Evolutionary conservation across 2,329 filamentous ascomycete species (phyloP), one percentile per base, ranked within the genome.

Genomic region (Stagonosporopsis tanaceti): DNA sequence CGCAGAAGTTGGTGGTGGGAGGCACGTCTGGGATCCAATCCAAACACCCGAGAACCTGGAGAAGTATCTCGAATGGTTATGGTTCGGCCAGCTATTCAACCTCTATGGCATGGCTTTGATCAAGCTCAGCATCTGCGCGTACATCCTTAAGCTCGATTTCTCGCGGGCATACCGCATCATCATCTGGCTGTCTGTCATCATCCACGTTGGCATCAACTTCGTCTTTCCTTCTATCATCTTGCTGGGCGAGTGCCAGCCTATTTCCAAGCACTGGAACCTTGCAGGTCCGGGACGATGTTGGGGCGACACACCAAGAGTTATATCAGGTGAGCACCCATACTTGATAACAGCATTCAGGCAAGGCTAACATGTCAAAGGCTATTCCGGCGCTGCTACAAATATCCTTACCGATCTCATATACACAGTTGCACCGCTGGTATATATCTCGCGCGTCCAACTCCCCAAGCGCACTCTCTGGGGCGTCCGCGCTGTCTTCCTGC

Each of bases 41-140:
- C 53, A 66, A 42, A 65, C 64, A 6, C 63, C 62, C 2, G 52
- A 40, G n/a, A 65, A 63, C n/a, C 25, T 68, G 42, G 50, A 61
- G 17, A 57, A 53, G 3, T 68, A 67, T 35, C 53, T 68, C 4
- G 57, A 57, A 24, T 60, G 60, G 22, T 47, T 71, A 4, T 71
- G 68, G 68, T 25, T 67, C 8, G 61, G 61, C 12, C 67, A 71
- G 25, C 15, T 71, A 1, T 62, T 71, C 14, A 71, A 69, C 12
- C 53, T 71, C 0, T 69, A 69, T 11, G 66, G 65, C 9, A 71
- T 71, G 68, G 68, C 67, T 3, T 61, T 69, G 50, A 60, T 71
- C 22, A 71, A 69, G 30, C 51, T 69, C n/a, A 69, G 67, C 48
- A 67, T 71, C 5, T 69, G 67, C 38, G 62, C 67, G 22, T 71